These are phyloP conservation scores for Tolypocladium inflatum DNA, from an alignment of 2,329 filamentous ascomycete species.

Conservation along the genomic window DNA sequence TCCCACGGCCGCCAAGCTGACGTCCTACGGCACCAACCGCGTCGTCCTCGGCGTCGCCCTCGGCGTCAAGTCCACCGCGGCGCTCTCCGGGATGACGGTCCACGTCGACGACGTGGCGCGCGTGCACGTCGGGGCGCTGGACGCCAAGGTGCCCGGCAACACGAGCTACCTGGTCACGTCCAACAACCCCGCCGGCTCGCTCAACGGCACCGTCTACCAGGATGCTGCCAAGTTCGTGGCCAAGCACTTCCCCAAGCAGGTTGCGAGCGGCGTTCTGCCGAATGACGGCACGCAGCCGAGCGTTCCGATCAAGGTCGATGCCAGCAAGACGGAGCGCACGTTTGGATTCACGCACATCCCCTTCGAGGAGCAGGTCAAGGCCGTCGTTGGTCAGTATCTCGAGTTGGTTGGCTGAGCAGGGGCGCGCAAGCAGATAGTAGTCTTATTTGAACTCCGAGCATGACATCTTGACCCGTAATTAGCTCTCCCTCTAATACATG, in stretches of 20 bases:
- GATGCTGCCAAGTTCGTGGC: slow-evolving; percentile 3
- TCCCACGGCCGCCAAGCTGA: slow-evolving; percentile 13
- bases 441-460: neutral
- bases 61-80: slow-evolving; percentile 14
- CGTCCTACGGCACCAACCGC: slow-evolving; percentile 22
- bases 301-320: slow-evolving; percentile 9
- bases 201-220: neutral
- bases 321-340: slow-evolving; percentile 17
- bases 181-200: neutral
- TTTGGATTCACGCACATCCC: slow-evolving; percentile 21
- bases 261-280: slow-evolving; percentile 4
- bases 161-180: slow-evolving; percentile 4
- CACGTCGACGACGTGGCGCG: slow-evolving; percentile 28
- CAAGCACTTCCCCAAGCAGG: slow-evolving; percentile 4
- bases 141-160: slow-evolving; percentile 18
- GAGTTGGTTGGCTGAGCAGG: slow-evolving; percentile 9
- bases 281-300: slow-evolving; percentile 1
- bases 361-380: slow-evolving; percentile 24
- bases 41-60: slow-evolving; percentile 22
- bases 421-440: neutral
- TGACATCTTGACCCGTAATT: neutral
- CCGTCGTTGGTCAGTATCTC: slow-evolving; percentile 23
- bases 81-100: slow-evolving; percentile 19
- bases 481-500: neutral
- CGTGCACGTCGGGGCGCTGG: slow-evolving; percentile 25